These are phyloP conservation scores for Epichloe sylvatica DNA, from an alignment of 2,329 filamentous ascomycete species.

Conservation along the genomic window DNA sequence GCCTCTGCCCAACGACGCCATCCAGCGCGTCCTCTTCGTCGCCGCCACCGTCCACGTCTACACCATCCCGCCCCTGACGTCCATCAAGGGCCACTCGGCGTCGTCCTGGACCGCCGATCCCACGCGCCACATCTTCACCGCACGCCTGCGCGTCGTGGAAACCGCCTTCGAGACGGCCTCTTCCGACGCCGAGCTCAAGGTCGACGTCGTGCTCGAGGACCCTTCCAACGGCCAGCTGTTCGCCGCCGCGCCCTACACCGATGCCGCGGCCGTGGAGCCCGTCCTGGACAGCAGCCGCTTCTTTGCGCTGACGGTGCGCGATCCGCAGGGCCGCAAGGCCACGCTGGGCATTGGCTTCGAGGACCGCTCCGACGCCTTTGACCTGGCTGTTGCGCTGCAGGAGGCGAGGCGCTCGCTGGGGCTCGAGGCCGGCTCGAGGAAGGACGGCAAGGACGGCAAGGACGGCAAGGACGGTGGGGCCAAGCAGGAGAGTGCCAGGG, in stretches of 20 bases:
- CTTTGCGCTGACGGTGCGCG: conserved; percentile 70
- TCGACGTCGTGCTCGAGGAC: conserved; percentile 71
- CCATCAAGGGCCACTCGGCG: conserved; percentile 67
- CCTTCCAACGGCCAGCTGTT: conserved; percentile 59
- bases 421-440: conserved; percentile 30
- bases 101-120: conserved; percentile 61
- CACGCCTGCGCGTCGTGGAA: conserved; percentile 64
- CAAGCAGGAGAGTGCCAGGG: conserved; percentile 32
- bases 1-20: conserved; percentile 57
- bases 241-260: conserved; percentile 67
- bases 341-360: conserved; percentile 77
- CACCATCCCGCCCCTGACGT: conserved; percentile 66
- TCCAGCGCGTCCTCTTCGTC: conserved; percentile 74
- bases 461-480: conserved; percentile 16
- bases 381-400: conserved; percentile 68
- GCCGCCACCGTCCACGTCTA: conserved; percentile 68
- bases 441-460: conserved; percentile 15
- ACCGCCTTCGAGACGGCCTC: conserved; percentile 39
- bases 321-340: conserved; percentile 61
- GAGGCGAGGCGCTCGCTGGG: conserved; percentile 60
- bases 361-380: conserved; percentile 72
- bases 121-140: conserved; percentile 70
- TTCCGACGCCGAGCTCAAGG: conserved; percentile 40
- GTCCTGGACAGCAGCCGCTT: conserved; percentile 70
- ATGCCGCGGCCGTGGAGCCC: conserved; percentile 53